Conservation (phyloP, 805 yeast genomes). For the Kodamaea kaohsiungensis region DNA sequence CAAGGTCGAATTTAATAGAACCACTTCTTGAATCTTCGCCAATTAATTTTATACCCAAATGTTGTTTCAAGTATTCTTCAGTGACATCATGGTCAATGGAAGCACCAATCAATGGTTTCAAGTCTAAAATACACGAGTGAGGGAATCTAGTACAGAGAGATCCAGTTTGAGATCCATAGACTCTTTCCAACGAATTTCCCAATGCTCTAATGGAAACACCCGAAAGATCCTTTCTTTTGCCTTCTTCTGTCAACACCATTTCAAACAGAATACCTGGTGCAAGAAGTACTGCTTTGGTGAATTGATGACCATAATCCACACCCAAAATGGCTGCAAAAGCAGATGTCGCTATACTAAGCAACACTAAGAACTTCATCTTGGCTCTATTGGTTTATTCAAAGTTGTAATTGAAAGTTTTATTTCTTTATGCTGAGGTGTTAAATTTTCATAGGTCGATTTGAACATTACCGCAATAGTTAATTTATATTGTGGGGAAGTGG, state of each 20-base stretch:
- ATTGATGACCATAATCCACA: conserved; percentile 86
- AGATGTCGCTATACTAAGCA: conserved; percentile 6
- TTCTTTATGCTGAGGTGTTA: conserved; percentile 2
- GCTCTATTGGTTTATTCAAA: background rate
- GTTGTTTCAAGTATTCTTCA: conserved; percentile 48
- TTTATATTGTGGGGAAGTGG: background rate
- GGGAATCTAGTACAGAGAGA: conserved; percentile 76
- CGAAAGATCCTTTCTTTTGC: conserved; percentile 85
- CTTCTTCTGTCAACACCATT: conserved; percentile 83
- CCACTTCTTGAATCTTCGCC: conserved; percentile 40
- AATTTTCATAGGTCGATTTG: background rate
- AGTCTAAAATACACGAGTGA: conserved; percentile 58
- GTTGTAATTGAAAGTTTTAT: background rate
- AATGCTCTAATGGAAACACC: conserved; percentile 64
- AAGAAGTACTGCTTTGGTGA: conserved; percentile 80
- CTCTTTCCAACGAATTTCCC: conserved; percentile 54
- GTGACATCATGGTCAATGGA: conserved; percentile 49
- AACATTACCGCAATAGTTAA: background rate
- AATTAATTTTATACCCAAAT: conserved; percentile 60
- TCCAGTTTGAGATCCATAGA: conserved; percentile 75
- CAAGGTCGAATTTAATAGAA: conserved; percentile 58
- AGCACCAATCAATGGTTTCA: conserved; percentile 74
- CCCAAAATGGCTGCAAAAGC: conserved; percentile 71
- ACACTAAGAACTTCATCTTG: conserved; percentile 4
- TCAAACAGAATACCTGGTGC: conserved; percentile 92